Conservation (phyloP, 768 basidiomycete species). For the Butyriboletus loyo region DNA sequence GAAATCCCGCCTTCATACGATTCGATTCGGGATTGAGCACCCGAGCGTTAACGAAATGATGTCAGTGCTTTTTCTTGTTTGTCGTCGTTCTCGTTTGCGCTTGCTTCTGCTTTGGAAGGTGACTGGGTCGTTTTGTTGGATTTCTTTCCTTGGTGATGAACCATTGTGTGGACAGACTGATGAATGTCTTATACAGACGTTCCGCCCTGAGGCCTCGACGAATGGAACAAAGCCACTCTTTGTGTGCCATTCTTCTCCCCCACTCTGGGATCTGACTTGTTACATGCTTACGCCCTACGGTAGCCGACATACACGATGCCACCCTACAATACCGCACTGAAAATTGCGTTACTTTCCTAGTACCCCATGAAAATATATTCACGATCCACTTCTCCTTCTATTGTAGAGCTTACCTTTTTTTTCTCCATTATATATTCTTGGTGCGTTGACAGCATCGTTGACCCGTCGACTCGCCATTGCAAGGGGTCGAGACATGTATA, state of each 20-base stretch:
- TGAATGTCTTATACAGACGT: not conserved
- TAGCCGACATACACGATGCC: not conserved
- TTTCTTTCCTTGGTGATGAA: not conserved
- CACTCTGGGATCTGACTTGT: not conserved
- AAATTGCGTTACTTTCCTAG: constrained; percentile 1
- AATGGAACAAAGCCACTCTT: not conserved
- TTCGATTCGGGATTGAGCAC: constrained; percentile 21
- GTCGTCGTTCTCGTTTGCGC: not conserved
- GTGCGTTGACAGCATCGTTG: not conserved
- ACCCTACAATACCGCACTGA: constrained; percentile 5
- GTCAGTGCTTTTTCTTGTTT: not conserved
- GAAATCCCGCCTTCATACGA: constrained; percentile 32
- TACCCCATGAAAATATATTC: not conserved
- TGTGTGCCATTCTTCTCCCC: not conserved
- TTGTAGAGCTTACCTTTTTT: not conserved
- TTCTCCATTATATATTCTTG: not conserved
- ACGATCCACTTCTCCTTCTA: not conserved
- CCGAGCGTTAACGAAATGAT: not conserved
- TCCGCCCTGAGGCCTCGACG: not conserved
- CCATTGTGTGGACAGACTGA: not conserved
- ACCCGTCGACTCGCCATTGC: not conserved
- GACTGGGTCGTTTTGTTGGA: not conserved
- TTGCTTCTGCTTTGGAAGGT: not conserved
- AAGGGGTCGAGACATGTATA: no score
- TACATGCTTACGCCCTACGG: constrained; percentile 4